Conservation (phyloP, 2,329 filamentous ascomycete genomes). For the Drechslerella dactyloides region DNA sequence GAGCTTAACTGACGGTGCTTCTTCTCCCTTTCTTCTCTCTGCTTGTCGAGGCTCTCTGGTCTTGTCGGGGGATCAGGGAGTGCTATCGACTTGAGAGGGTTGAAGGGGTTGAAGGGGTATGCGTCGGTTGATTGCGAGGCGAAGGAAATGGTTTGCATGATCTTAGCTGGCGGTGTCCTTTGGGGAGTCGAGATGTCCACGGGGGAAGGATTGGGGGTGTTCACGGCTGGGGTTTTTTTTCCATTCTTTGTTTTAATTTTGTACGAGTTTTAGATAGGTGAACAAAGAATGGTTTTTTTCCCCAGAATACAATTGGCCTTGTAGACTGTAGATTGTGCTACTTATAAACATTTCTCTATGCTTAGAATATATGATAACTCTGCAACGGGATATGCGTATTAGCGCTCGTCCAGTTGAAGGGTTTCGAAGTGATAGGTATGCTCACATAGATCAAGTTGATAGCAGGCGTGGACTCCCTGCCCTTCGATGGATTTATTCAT, state of each 20-base stretch:
- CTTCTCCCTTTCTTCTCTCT: slow-evolving; percentile 12
- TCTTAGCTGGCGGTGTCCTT: slow-evolving; percentile 24
- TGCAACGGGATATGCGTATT: no score
- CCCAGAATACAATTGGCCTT: not conserved
- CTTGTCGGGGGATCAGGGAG: slow-evolving; percentile 1
- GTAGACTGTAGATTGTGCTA: slow-evolving; percentile 10
- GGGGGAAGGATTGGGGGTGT: slow-evolving; percentile 13
- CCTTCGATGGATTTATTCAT: no score
- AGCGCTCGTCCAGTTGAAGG: no score
- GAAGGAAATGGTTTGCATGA: slow-evolving; percentile 11
- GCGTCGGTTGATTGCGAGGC: slow-evolving; percentile 10
- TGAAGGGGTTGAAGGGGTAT: slow-evolving; percentile 4
- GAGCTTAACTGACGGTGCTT: slow-evolving; percentile 13
- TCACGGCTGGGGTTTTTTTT: slow-evolving; percentile 12
- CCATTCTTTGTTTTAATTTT: slow-evolving; percentile 19
- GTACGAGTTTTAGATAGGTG: not conserved
- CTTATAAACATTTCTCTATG: no score
- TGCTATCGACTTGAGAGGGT: not conserved
- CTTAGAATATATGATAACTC: no score
- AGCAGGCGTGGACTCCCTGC: no score
- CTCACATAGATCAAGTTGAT: no score
- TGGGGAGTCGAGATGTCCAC: slow-evolving; percentile 6
- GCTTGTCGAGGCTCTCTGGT: slow-evolving; percentile 5
- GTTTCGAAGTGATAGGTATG: no score
- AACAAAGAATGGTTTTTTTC: slow-evolving; percentile 11